Evolutionary conservation across 768 basidiomycete species (phyloP).

Genomic region (Termitomyces sp.): DNA sequence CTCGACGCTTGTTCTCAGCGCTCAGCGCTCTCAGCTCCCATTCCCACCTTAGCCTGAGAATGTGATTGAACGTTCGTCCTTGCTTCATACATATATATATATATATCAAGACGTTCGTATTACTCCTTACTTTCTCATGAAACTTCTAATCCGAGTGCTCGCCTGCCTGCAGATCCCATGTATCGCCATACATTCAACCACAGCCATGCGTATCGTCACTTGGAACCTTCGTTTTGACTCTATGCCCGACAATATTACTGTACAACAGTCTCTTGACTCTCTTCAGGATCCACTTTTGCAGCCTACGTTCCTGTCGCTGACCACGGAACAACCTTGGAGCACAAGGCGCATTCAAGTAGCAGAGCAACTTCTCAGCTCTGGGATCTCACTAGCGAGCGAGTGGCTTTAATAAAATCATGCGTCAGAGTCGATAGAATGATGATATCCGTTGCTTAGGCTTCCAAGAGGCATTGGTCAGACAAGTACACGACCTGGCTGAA

Average conservation of each 20-base stretch:
- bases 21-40: too few species aligned
- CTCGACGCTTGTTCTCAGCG: too few species aligned
- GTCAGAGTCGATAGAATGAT: background rate
- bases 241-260: conserved; percentile 45
- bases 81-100: background rate
- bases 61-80: background rate
- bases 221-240: conserved; percentile 57
- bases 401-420: background rate
- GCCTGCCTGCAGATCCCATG: background rate
- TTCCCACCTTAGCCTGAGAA: background rate
- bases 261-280: conserved; percentile 39
- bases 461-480: conserved; percentile 52
- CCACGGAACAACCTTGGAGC: conserved; percentile 53
- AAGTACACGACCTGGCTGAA: conserved; percentile 51
- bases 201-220: conserved; percentile 34
- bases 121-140: background rate
- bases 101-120: background rate
- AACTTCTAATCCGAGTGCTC: background rate
- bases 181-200: background rate
- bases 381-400: conserved; percentile 37
- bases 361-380: conserved; percentile 39
- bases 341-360: conserved; percentile 44
- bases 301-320: conserved; percentile 27
- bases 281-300: conserved; percentile 39
- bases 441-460: conserved; percentile 30